These are phyloP conservation scores for Infundibulicybe gibba DNA, from an alignment of 768 basidiomycete species.

Conservation along the genomic window DNA sequence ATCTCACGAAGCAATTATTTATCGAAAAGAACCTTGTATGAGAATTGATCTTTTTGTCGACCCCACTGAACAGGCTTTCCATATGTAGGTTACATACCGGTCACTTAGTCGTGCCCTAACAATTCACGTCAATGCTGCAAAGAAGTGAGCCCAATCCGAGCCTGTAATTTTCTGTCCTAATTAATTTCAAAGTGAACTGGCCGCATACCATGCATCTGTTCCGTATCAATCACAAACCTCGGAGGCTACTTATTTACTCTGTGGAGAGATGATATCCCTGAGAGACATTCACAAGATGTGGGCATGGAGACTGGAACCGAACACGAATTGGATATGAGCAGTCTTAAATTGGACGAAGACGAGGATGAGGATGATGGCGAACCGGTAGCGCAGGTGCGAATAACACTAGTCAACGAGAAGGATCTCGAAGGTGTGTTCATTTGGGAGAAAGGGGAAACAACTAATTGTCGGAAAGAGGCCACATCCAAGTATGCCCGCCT, in stretches of 20 bases:
- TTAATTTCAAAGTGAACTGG: conserved; percentile 52
- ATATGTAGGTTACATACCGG: conserved; percentile 69
- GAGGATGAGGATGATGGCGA: conserved; percentile 35
- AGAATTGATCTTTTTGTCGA: background rate
- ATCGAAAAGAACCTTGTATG: conserved; percentile 48
- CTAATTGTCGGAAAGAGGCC: conserved; percentile 31
- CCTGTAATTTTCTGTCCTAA: background rate
- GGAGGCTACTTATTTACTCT: conserved; percentile 70
- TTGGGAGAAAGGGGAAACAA: too few relatives aligned
- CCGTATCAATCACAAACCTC: conserved; percentile 36
- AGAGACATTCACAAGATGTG: conserved; percentile 22
- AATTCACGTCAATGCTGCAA: conserved; percentile 75
- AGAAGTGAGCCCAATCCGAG: conserved; percentile 51
- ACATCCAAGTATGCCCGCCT: conserved; percentile 50
- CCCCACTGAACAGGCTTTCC: background rate
- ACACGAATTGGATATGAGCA: conserved; percentile 6
- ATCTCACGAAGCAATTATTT: conserved; percentile 46
- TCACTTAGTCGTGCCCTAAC: conserved; percentile 67
- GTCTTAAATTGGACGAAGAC: conserved; percentile 11
- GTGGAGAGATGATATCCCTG: conserved; percentile 43
- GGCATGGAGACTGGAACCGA: conserved; percentile 36
- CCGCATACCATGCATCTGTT: conserved; percentile 47
- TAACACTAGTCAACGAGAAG: conserved; percentile 61
- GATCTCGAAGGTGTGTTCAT: conserved; percentile 56
- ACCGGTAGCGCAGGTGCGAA: conserved; percentile 40